A percentile compares a stretch with the other conserved stretches of the same genome.
These are phyloP conservation scores for Ceratocystis smalleyi DNA, from an alignment of 2,329 filamentous ascomycete species.

Conservation along the genomic window DNA sequence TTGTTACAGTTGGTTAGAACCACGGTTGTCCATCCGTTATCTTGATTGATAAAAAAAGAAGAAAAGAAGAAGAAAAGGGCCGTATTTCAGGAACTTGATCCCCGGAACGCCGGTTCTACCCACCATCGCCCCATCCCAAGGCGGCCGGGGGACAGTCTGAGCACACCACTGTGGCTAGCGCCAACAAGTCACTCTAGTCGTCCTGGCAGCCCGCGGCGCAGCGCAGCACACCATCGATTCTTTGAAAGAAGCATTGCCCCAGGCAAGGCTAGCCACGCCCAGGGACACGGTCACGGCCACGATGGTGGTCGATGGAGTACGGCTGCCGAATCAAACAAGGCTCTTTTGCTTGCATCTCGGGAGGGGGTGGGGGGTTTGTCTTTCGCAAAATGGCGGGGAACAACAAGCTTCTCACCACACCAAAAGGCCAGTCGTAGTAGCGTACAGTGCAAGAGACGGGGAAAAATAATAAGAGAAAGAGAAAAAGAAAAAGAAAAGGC, in stretches of 20 bases:
- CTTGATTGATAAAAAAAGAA: no score
- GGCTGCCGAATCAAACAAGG: constrained; percentile 50
- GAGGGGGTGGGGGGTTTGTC: no score
- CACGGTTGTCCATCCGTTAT: no score
- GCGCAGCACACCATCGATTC: constrained; percentile 53
- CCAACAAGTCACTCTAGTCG: constrained; percentile 49
- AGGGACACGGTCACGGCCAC: constrained; percentile 46
- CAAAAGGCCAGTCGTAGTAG: no score
- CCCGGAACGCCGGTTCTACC: constrained; percentile 25
- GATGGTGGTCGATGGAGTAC: constrained; percentile 58
- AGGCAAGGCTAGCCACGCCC: constrained; percentile 58
- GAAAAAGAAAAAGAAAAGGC: background rate
- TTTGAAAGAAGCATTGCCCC: constrained; percentile 45
- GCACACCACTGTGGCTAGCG: constrained; percentile 36
- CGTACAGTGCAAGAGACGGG: no score
- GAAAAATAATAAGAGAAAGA: background rate
- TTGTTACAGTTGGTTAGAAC: no score
- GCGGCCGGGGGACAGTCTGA: constrained; percentile 41
- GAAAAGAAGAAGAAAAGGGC: no score
- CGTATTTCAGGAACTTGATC: no score
- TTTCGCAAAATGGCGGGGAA: no score
- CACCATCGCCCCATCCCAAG: constrained; percentile 46
- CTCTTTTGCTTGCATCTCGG: no score
- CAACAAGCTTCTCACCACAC: no score
- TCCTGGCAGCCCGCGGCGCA: constrained; percentile 51